phyloP scores from a whole-genome alignment of 495 filamentous ascomycete species.

The Evansstolkia leycettana region DNA sequence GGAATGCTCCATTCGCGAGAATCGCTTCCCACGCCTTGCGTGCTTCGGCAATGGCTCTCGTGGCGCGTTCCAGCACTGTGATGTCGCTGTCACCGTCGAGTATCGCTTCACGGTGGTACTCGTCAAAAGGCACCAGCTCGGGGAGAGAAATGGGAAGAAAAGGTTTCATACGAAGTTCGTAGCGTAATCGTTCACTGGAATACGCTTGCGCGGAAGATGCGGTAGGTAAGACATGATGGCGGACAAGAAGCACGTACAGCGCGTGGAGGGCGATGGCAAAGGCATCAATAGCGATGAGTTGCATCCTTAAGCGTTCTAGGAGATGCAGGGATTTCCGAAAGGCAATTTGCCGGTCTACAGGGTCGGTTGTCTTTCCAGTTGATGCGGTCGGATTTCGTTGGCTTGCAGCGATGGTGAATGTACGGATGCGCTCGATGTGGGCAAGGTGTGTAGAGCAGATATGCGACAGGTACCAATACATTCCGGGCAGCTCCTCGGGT shows the following conservation, averaged over 20 bases:
- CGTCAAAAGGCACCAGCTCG: conserved; percentile 52
- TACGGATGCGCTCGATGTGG: conserved; percentile 60
- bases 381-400: conserved; percentile 13
- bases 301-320: conserved; percentile 48
- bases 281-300: conserved; percentile 55
- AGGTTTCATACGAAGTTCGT: conserved; percentile 84
- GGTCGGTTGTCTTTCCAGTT: conserved; percentile 20
- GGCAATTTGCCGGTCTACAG: conserved; percentile 15
- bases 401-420: conserved; percentile 35
- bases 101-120: conserved; percentile 35
- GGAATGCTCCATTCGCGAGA: conserved; percentile 27
- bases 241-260: conserved; percentile 54
- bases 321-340: conserved; percentile 44
- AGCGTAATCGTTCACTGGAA: conserved; percentile 55
- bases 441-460: conserved; percentile 35
- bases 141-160: conserved; percentile 61
- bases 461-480: conserved; percentile 69
- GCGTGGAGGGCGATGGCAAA: conserved; percentile 57
- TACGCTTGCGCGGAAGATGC: conserved; percentile 52
- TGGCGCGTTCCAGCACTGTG: conserved; percentile 47
- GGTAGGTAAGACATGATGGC: conserved; percentile 43
- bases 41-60: conserved; percentile 44
- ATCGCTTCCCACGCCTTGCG: conserved; percentile 54
- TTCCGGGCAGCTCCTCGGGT: conserved; percentile 70
- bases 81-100: conserved; percentile 28